Evolutionary conservation across 139 green algal genomes (phyloP).

Genomic region (Chlamydomonas sphaeroides): DNA sequence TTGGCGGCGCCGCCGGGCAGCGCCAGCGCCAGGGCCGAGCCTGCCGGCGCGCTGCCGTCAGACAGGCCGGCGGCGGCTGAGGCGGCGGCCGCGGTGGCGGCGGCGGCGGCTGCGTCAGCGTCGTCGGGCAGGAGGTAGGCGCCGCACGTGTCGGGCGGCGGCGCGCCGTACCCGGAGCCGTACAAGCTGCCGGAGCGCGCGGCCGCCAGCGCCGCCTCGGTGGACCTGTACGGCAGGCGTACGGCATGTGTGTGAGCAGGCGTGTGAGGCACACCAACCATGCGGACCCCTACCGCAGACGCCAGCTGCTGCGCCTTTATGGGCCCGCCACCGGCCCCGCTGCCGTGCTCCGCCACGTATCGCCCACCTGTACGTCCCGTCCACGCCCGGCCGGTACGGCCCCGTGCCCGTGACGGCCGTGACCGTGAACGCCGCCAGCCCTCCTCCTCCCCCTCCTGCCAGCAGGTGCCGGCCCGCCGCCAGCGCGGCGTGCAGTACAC

Average conservation of each 20-base stretch:
- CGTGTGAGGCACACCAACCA: too few species aligned
- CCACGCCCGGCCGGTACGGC: constrained; percentile 25
- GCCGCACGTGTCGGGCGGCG: constrained; percentile 13
- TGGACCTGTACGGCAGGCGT: too few species aligned
- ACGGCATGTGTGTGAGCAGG: too few species aligned
- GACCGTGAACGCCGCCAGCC: constrained; percentile 43
- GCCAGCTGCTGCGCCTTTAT: too few species aligned
- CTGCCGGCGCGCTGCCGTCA: too few species aligned
- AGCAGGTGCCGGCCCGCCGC: constrained; percentile 47
- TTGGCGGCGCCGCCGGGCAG: not conserved
- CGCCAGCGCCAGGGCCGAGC: not conserved
- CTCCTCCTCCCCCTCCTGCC: constrained; percentile 10
- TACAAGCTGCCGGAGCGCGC: not conserved
- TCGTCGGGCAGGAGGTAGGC: constrained; percentile 1
- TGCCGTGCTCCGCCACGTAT: too few species aligned
- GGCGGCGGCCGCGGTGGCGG: too few species aligned
- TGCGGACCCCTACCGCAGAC: too few species aligned
- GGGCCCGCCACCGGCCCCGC: too few species aligned
- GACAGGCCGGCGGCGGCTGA: too few species aligned
- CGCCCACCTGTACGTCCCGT: constrained; percentile 27
- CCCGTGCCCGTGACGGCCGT: constrained; percentile 25
- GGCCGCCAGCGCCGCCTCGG: not conserved
- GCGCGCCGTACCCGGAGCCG: too few species aligned
- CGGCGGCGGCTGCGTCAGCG: too few species aligned
- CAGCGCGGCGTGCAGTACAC: constrained; percentile 27